Conservation (phyloP, 177 flowering plant genomes). For the Vitis hybrid region DNA sequence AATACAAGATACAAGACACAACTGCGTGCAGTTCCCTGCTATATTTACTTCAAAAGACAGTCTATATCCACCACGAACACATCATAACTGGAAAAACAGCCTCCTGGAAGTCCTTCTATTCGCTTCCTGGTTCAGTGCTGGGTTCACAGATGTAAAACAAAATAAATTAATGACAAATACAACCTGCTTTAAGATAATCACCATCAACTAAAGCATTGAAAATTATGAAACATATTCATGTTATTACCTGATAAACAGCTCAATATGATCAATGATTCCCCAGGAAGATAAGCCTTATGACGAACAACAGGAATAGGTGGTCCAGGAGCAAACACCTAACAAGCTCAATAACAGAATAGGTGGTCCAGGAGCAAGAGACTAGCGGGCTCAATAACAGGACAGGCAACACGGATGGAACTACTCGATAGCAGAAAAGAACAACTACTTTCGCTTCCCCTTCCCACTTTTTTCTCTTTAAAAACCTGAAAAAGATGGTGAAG, state of each 20-base stretch:
- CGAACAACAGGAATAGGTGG: neutral
- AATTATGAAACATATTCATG: neutral
- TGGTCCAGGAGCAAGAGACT: constrained; percentile 6
- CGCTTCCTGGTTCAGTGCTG: constrained; percentile 3
- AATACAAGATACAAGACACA: neutral
- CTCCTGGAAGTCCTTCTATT: constrained; percentile 5
- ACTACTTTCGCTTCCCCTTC: constrained; percentile 26
- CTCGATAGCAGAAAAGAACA: constrained; percentile 21
- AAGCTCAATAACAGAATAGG: constrained; percentile 4
- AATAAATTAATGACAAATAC: neutral
- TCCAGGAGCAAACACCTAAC: constrained; percentile 9
- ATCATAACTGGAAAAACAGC: neutral
- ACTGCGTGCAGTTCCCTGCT: neutral
- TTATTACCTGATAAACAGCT: constrained; percentile 31
- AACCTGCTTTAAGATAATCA: neutral
- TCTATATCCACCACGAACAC: neutral
- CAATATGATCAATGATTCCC: constrained; percentile 26
- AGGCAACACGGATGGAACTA: constrained; percentile 7
- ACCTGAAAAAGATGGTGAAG: constrained; percentile 36
- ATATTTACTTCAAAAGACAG: constrained; percentile 1
- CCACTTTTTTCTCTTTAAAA: constrained; percentile 54
- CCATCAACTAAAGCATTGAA: neutral
- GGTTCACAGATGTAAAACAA: neutral
- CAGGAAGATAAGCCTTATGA: constrained; percentile 2
- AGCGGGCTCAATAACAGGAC: neutral